Base-by-base conservation (phyloP, 345 rosid genomes). In the Capsella bursapastoris region DNA sequence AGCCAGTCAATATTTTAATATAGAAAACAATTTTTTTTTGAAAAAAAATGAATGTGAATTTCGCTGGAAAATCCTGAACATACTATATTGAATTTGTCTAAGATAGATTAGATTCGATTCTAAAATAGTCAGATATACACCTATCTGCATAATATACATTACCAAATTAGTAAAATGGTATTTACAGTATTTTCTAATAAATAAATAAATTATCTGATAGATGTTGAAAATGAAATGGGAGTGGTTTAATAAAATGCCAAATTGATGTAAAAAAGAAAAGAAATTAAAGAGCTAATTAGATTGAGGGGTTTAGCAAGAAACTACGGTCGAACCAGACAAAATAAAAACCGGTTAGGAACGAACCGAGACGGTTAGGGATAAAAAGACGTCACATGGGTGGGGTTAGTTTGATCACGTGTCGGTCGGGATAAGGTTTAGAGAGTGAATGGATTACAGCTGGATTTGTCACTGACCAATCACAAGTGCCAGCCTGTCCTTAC, bases 361-460 rank as follows among this genome's bases (percentile, higher is more conserved):
- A 58, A 61, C 69, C 79, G 57, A 50, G 74, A 75, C 22, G 57
- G 15, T 61, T 51, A 68, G 61, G 56, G 68, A 71, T 13, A 56
- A 75, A 14, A 48, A 55, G 51, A 15, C 44, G 64, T 62, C 74
- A 76, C 75, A 76, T 62, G 79, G 72, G 79, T 35, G 57, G 79
- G 62, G 47, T 38, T 50, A 32, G 6, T 2, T 8, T 3, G 57
- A 63, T 52, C 74, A 68, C 74, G 74, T 75, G 74, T 76, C 74
- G 70, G 74, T 61, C 57, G 57, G 64, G 79, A 76, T 61, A 68
- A 75, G 79, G 65, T 62, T 29, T 22, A 22, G 25, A 22, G 25
- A 32, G 68, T 60, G 79, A 69, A 68, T 76, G 69, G 64, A 55
- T 51, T 68, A 76, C 74, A 76, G 74, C 65, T 76, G 79, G 79